Percentiles rank a stretch among this genome's conserved stretches.
phyloP scores from a whole-genome alignment of 148 eudicot species.

The Oxyria digyna region DNA sequence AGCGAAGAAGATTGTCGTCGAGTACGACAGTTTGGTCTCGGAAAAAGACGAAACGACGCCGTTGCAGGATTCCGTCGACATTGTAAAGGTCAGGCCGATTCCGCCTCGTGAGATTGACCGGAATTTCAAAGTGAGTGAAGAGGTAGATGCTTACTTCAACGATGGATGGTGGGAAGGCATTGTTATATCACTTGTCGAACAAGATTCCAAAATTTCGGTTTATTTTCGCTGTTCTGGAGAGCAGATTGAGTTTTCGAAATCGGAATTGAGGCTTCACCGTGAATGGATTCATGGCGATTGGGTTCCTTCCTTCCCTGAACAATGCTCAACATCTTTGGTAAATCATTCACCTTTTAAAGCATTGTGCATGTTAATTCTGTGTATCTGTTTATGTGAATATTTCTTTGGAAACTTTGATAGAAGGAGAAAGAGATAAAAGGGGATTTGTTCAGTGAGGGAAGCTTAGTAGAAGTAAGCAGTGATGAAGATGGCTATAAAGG shows the following conservation, averaged over 20 bases:
- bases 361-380: background rate
- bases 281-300: constrained; percentile 62
- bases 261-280: constrained; percentile 54
- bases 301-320: constrained; percentile 44
- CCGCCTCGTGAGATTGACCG: constrained; percentile 37
- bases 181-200: constrained; percentile 29
- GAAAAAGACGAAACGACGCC: constrained; percentile 25
- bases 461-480: constrained; percentile 58
- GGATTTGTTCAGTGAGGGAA: constrained; percentile 25
- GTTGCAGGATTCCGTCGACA: constrained; percentile 43
- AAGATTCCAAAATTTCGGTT: constrained; percentile 28
- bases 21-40: constrained; percentile 44
- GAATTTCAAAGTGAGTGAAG: constrained; percentile 39
- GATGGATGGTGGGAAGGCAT: constrained; percentile 99
- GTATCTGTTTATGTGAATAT: no score
- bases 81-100: constrained; percentile 60
- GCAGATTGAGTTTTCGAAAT: constrained; percentile 29
- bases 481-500: constrained; percentile 88
- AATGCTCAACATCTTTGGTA: background rate
- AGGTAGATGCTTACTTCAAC: constrained; percentile 56
- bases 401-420: no score
- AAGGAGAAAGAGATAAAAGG: constrained; percentile 12
- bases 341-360: background rate
- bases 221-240: constrained; percentile 57
- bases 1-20: constrained; percentile 24